Percentiles rank a stretch among this genome's conserved stretches.
Conservation (phyloP, 1,284 basidiomycete genomes). For the Exobasidium rhododendri region DNA sequence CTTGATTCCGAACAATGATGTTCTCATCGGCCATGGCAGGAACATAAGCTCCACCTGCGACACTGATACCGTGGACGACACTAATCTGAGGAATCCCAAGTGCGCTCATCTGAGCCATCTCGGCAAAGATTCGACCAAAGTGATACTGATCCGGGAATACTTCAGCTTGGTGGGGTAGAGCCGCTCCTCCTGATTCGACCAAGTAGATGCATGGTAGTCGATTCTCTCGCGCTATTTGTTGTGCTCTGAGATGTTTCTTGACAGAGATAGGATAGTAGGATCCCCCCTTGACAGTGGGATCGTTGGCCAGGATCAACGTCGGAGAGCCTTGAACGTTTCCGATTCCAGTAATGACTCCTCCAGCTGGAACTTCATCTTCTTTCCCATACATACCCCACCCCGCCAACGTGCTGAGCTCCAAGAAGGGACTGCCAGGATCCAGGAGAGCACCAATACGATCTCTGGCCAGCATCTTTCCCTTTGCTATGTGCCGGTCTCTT, state of each 20-base stretch:
- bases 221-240: slow-evolving; percentile 87
- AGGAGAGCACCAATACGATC: slow-evolving; percentile 70
- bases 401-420: slow-evolving; percentile 81
- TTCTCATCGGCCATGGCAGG: slow-evolving; percentile 90
- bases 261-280: slow-evolving; percentile 76
- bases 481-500: slow-evolving; percentile 70
- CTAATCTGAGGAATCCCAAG: slow-evolving; percentile 86
- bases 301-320: slow-evolving; percentile 86
- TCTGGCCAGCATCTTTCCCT: slow-evolving; percentile 79
- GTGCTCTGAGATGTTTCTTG: slow-evolving; percentile 91
- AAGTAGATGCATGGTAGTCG: slow-evolving; percentile 86
- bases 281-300: slow-evolving; percentile 61
- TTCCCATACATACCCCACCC: slow-evolving; percentile 80
- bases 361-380: slow-evolving; percentile 72
- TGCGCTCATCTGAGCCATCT: slow-evolving; percentile 92
- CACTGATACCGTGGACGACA: slow-evolving; percentile 88
- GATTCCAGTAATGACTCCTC: slow-evolving; percentile 87
- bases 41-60: slow-evolving; percentile 84
- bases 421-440: slow-evolving; percentile 82
- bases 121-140: slow-evolving; percentile 94
- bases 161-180: slow-evolving; percentile 85
- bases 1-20: slow-evolving; percentile 88
- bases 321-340: slow-evolving; percentile 74
- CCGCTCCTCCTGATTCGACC: slow-evolving; percentile 90
- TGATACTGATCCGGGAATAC: slow-evolving; percentile 87